Conservation (phyloP, 2,329 filamentous ascomycete genomes). For the Fusarium sarcochroum region DNA sequence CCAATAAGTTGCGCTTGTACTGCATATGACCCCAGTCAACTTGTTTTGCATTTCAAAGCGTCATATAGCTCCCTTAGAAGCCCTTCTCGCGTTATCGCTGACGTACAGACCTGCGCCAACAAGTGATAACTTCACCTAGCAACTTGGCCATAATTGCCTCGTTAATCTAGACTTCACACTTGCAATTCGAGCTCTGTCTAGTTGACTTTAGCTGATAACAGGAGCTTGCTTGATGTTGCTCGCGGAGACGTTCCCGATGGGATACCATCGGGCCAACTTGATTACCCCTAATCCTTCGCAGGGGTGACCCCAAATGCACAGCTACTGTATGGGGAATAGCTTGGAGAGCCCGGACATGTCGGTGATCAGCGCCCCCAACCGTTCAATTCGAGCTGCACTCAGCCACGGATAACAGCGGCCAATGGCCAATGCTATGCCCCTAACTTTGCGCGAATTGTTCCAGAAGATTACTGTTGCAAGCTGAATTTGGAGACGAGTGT, state of each 20-base stretch:
- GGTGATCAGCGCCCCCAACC: constrained; percentile 7
- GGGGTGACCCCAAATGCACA: not conserved
- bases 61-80: not conserved
- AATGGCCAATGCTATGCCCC: not conserved
- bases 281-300: constrained; percentile 2
- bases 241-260: constrained; percentile 26
- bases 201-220: not conserved
- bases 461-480: constrained; percentile 14
- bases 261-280: constrained; percentile 1
- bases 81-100: not conserved
- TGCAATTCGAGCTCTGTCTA: not conserved
- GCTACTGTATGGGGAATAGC: not conserved
- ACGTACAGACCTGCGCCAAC: not conserved
- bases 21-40: not conserved
- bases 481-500: constrained; percentile 5
- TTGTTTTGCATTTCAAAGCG: not conserved
- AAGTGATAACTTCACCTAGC: not conserved
- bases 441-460: constrained; percentile 18
- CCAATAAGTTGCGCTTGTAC: not conserved
- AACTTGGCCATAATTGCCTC: not conserved
- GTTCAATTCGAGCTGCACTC: not conserved
- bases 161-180: not conserved
- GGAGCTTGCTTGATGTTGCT: not conserved
- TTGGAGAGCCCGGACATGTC: not conserved
- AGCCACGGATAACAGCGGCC: not conserved